phyloP scores from a whole-genome alignment of 2,329 filamentous ascomycete genomes.

The Xylariaceae sp. region DNA sequence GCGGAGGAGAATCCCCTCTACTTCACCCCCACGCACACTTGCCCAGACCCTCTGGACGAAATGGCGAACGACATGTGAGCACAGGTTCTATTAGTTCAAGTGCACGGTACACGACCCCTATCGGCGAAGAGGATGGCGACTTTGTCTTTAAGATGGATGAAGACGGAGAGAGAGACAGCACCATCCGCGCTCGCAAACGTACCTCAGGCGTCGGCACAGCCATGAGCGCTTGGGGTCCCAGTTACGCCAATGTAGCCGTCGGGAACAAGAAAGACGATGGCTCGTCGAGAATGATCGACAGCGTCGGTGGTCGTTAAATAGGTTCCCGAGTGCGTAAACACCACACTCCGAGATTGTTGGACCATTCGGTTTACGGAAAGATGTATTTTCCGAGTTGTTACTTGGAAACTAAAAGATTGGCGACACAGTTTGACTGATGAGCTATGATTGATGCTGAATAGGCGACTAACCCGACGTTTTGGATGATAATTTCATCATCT shows the following conservation, averaged over 20 bases:
- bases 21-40: constrained; percentile 49
- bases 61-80: constrained; percentile 57
- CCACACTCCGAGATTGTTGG: too few species aligned
- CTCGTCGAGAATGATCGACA: constrained; percentile 27
- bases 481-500: constrained; percentile 10
- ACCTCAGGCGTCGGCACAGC: constrained; percentile 40
- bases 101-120: constrained; percentile 61
- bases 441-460: constrained; percentile 12
- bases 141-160: constrained; percentile 68
- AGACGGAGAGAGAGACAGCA: constrained; percentile 51
- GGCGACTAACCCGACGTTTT: neutral
- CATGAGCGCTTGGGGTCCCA: constrained; percentile 30
- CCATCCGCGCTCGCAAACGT: constrained; percentile 47
- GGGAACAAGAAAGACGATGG: constrained; percentile 30
- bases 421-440: constrained; percentile 7
- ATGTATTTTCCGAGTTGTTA: neutral
- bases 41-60: constrained; percentile 41
- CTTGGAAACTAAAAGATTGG: constrained; percentile 11
- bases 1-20: constrained; percentile 41
- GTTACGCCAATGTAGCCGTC: constrained; percentile 33
- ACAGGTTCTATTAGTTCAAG: constrained; percentile 57
- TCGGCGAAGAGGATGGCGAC: constrained; percentile 62
- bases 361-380: neutral
- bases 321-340: too few species aligned
- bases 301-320: constrained; percentile 29